phyloP scores from a whole-genome alignment of 768 basidiomycete species.

The Solioccasus polychromus region DNA sequence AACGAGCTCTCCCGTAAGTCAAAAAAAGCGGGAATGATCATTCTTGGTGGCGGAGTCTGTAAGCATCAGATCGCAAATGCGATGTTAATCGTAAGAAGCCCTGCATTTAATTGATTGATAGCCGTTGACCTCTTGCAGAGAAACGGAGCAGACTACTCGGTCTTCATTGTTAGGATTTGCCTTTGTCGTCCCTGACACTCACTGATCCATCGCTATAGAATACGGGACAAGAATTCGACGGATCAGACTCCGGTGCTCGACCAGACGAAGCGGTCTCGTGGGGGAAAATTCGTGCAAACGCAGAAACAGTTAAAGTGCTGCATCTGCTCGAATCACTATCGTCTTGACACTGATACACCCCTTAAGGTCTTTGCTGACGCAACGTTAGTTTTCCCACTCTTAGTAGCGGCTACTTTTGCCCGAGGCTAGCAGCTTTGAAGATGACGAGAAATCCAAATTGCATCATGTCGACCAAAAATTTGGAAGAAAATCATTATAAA shows the following conservation, averaged over 20 bases:
- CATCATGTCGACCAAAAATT: neutral
- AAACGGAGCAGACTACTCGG: conserved; percentile 96
- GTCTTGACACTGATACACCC: conserved; percentile 5
- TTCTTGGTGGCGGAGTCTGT: conserved; percentile 96
- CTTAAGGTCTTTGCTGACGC: conserved; percentile 87
- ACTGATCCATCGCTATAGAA: conserved; percentile 49
- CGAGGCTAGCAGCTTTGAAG: conserved; percentile 29
- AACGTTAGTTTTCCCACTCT: conserved; percentile 90
- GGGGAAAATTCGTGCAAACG: conserved; percentile 92
- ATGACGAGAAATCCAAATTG: neutral
- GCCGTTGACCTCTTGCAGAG: conserved; percentile 48
- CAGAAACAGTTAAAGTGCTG: conserved; percentile 77
- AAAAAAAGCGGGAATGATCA: conserved; percentile 95
- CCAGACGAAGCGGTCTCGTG: conserved; percentile 98
- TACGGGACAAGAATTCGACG: conserved; percentile 99
- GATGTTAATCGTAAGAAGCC: conserved; percentile 83
- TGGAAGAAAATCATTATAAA: conserved; percentile 7
- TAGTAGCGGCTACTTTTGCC: conserved; percentile 94
- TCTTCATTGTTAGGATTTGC: conserved; percentile 72
- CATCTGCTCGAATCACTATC: neutral
- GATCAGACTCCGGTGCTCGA: conserved; percentile 93
- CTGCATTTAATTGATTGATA: neutral
- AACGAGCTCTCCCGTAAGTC: conserved; percentile 89
- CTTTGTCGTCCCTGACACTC: neutral
- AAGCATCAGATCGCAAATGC: conserved; percentile 99